Conservation (phyloP, 2,329 filamentous ascomycete genomes). For the Chalara sp. region DNA sequence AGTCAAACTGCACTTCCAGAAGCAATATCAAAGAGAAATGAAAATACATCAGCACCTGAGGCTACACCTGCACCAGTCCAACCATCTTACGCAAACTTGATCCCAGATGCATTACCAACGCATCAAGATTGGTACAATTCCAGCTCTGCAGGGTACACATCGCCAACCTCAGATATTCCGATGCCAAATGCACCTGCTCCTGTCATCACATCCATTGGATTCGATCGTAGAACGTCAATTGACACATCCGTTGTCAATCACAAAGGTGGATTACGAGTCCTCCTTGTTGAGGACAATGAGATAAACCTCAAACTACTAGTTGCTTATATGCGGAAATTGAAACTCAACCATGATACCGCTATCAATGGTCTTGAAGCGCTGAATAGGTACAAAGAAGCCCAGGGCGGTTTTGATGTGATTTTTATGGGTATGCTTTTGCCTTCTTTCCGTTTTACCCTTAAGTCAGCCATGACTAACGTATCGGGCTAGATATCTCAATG, state of each 20-base stretch:
- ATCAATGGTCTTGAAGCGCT: slow-evolving; percentile 42
- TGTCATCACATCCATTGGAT: neutral
- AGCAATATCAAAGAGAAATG: too few species aligned
- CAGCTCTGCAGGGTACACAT: neutral
- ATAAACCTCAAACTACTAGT: slow-evolving; percentile 31
- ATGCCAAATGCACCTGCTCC: neutral
- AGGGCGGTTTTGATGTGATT: slow-evolving; percentile 33
- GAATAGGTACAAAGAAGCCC: slow-evolving; percentile 25
- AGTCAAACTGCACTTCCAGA: neutral
- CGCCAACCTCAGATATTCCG: neutral
- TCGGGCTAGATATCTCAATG: slow-evolving; percentile 43
- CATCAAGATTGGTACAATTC: neutral
- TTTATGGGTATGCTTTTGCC: slow-evolving; percentile 35
- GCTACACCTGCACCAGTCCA: too few species aligned
- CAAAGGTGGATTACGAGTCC: slow-evolving; percentile 19
- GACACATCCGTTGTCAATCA: neutral
- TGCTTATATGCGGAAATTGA: slow-evolving; percentile 25
- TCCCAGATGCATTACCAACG: too few species aligned
- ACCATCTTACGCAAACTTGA: too few species aligned
- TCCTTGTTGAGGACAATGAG: slow-evolving; percentile 36
- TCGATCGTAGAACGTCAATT: neutral
- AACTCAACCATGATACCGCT: slow-evolving; percentile 30
- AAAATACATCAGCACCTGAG: too few species aligned
- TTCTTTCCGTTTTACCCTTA: neutral
- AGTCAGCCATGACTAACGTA: neutral